Evolutionary conservation across 2,329 filamentous ascomycete genomes (phyloP), one percentile per base, ranked within the genome.

Genomic region (Rhytidhysteron rufulum): DNA sequence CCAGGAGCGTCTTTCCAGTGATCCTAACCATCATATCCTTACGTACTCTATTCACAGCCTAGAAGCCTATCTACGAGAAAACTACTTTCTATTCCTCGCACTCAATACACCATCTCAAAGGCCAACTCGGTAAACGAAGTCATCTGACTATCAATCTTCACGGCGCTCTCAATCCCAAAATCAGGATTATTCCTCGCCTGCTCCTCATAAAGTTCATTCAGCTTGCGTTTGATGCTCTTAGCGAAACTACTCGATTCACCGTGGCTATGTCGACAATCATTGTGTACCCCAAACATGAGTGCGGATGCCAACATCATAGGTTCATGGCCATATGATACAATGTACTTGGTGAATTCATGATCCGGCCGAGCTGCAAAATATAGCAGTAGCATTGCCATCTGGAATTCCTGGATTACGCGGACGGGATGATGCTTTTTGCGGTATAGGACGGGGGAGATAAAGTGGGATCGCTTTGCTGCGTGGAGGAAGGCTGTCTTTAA

Each of bases 391-490:
- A 60, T 65, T 2, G 61, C 60, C 44, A 66, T 59, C 10, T 59
- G 59, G 58, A 61, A 73, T 6, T 57, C 65, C 42, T 73, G 76
- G 4, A 79, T 62, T 3, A 79, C 69, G 1, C 78, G 70, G 6
- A 80, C 64, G 0, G 79, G 78, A 53, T 83, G 77, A 63, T 27
- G 60, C 0, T 58, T 49, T 27, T 70, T 57, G 6, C 69, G 66
- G 43, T 75, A 78, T 3, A 80, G 57, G 2, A 69, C 51, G 0
- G 77, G 76, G 32, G 80, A 70, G 41, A 79, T 65, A 21, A 68
- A 56, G 36, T 72, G 65, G 48, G 78, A 74, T 2, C 73, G 67
- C 41, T 77, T 72, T 3, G 75, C 63, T 4, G 70, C 70, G 4
- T 80, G 73, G 4, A 69, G 52, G 47, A 77, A 73, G 4, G 76